Base-by-base conservation (phyloP, 495 filamentous ascomycete genomes). In the Chlorociboria aeruginascens region DNA sequence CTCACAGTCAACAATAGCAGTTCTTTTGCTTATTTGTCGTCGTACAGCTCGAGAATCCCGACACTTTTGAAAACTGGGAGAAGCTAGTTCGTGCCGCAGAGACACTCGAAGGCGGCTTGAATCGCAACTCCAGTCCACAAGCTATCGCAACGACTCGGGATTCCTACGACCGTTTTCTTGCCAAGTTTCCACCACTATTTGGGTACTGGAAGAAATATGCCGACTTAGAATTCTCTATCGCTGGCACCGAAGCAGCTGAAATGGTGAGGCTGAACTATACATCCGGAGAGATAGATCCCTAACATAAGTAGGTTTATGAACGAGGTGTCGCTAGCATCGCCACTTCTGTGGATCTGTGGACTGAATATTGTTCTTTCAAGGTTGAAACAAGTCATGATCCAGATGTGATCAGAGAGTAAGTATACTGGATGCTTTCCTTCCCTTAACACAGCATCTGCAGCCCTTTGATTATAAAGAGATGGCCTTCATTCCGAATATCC, bases 121-220 rank as follows among this genome's bases (percentile, higher is more conserved):
- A 89, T 57, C 82, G 93, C 49, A 97, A 99, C 63, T 96, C 92
- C 43, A 95, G 85, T 57, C 89, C 93, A 6, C 85, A 94, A 60
- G 85, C 92, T 6, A 89, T 99, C 56, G 82, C 85, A 17, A 80
- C 86, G 8, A 81, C 83, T 30, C 80, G 92, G 57, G 77, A 83
- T 55, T 75, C 82, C 44, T 97, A 94, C 64, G 93, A 99, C 62
- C 78, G 84, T 8, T 90, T 99, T 60, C 79, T 99, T 8, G 82
- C 87, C 45, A 95, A 94, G 61, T 99, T 96, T 58, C 92, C 92
- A 1, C 73, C 97, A 20, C 77, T 97, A 2, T 99, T 96, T 61
- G 92, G 89, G 36, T 99, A 96, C 66, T 99, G 92, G 92, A 96
- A 96, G 70, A 97, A 95, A 64, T 98, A 99, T 79, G 92, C 92